phyloP scores from a whole-genome alignment of 2,329 filamentous ascomycete species.

The Colletotrichum melonis region DNA sequence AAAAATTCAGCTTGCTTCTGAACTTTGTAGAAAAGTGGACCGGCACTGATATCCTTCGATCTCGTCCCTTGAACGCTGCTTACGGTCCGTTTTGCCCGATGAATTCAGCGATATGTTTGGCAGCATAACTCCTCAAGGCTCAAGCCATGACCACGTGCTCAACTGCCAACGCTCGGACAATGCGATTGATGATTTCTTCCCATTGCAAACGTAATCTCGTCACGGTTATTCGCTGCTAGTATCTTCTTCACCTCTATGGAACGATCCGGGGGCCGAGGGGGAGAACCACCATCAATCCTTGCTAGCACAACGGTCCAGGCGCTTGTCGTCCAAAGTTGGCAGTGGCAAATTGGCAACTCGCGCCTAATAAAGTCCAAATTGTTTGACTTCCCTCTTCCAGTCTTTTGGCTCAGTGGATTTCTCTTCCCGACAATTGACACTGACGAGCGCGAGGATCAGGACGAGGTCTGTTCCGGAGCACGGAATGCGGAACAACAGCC shows the following conservation, averaged over 20 bases:
- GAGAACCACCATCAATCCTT: not conserved
- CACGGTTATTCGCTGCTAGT: not conserved
- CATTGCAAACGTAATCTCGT: conserved; percentile 16
- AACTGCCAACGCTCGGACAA: not conserved
- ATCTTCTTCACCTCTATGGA: not conserved
- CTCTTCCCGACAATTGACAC: not conserved
- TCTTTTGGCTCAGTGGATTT: not conserved
- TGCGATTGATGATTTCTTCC: not conserved
- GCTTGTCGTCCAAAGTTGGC: not conserved
- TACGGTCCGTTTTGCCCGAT: not conserved
- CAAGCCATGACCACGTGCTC: conserved; percentile 8
- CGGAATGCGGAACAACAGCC: conserved; percentile 10
- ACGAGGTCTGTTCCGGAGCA: not conserved
- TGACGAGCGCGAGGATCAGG: not conserved
- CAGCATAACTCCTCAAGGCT: not conserved
- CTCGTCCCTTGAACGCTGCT: not conserved
- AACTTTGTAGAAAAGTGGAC: not conserved
- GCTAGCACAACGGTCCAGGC: conserved; percentile 5
- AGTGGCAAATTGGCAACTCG: conserved; percentile 11
- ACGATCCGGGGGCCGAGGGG: not conserved
- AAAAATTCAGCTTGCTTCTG: not conserved
- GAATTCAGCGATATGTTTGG: conserved; percentile 3
- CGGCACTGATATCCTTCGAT: not conserved
- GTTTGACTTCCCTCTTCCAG: not conserved
- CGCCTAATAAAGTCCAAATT: not conserved